Evolutionary conservation across 495 filamentous ascomycete species (phyloP).

Genomic region (Emericellopsis terricola): DNA sequence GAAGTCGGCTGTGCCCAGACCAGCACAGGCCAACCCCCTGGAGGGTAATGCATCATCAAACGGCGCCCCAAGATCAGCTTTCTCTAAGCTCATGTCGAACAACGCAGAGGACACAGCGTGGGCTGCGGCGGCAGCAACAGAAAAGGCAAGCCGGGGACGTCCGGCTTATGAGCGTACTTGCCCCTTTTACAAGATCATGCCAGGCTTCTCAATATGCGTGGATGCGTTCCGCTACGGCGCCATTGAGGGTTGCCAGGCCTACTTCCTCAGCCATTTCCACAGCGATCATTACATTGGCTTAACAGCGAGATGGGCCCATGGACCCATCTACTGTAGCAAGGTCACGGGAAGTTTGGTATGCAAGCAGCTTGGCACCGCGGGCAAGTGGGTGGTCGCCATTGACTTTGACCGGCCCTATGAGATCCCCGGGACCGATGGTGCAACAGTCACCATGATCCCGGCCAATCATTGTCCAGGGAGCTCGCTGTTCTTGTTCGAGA

Average conservation of each 20-base stretch:
- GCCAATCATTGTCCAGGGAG: slow-evolving; percentile 96
- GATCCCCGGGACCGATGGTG: slow-evolving; percentile 61
- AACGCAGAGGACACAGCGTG: slow-evolving; percentile 84
- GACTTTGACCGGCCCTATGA: slow-evolving; percentile 72
- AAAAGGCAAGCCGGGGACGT: slow-evolving; percentile 66
- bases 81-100: slow-evolving; percentile 78
- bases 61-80: slow-evolving; percentile 41
- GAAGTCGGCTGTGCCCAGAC: slow-evolving; percentile 49
- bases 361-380: slow-evolving; percentile 68
- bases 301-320: slow-evolving; percentile 74
- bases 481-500: slow-evolving; percentile 86
- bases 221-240: slow-evolving; percentile 94
- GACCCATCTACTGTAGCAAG: slow-evolving; percentile 89
- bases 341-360: slow-evolving; percentile 82
- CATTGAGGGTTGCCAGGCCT: slow-evolving; percentile 79
- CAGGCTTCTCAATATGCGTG: slow-evolving; percentile 78
- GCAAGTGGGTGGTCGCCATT: slow-evolving; percentile 67
- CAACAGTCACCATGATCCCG: slow-evolving; percentile 81
- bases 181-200: slow-evolving; percentile 96
- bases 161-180: slow-evolving; percentile 78
- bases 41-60: slow-evolving; percentile 20
- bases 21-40: slow-evolving; percentile 62
- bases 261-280: slow-evolving; percentile 96
- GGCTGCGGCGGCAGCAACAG: slow-evolving; percentile 67
- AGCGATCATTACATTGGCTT: slow-evolving; percentile 94